These are phyloP conservation scores for Simplicillium aogashimaense DNA, from an alignment of 2,329 filamentous ascomycete genomes.

Conservation along the genomic window DNA sequence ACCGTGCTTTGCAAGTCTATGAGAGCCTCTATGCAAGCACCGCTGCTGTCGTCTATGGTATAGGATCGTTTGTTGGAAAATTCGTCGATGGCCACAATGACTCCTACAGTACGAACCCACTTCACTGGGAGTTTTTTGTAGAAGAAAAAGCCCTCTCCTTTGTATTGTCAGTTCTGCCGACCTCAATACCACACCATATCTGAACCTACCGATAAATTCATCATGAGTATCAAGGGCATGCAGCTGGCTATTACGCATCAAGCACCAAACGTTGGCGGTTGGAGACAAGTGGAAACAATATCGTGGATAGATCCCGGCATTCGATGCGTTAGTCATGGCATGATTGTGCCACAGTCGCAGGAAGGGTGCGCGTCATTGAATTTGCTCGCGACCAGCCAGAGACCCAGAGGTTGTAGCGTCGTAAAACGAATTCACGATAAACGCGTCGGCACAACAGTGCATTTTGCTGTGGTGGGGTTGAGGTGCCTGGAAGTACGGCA, in stretches of 20 bases:
- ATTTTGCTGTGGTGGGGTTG: too few relatives aligned
- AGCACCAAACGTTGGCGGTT: slow-evolving; percentile 50
- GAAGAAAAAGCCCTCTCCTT: slow-evolving; percentile 47
- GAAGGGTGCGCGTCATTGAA: background rate
- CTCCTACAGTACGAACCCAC: slow-evolving; percentile 62
- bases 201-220: slow-evolving; percentile 40
- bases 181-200: background rate
- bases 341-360: slow-evolving; percentile 14
- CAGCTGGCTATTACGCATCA: slow-evolving; percentile 42
- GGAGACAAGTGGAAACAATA: slow-evolving; percentile 56
- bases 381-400: background rate
- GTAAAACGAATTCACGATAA: background rate
- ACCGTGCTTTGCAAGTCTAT: slow-evolving; percentile 3
- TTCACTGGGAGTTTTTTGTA: slow-evolving; percentile 65
- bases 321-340: slow-evolving; percentile 38
- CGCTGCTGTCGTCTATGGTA: slow-evolving; percentile 57
- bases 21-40: slow-evolving; percentile 41
- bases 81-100: slow-evolving; percentile 55
- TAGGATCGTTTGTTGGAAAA: slow-evolving; percentile 35
- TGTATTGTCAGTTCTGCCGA: too few relatives aligned
- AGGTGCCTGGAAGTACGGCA: too few relatives aligned
- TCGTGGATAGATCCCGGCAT: slow-evolving; percentile 41
- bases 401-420: background rate
- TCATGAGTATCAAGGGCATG: slow-evolving; percentile 31
- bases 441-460: background rate